Conservation (phyloP, 176 grass and related monocot genomes). For the Ampelocalamus luodianensis region DNA sequence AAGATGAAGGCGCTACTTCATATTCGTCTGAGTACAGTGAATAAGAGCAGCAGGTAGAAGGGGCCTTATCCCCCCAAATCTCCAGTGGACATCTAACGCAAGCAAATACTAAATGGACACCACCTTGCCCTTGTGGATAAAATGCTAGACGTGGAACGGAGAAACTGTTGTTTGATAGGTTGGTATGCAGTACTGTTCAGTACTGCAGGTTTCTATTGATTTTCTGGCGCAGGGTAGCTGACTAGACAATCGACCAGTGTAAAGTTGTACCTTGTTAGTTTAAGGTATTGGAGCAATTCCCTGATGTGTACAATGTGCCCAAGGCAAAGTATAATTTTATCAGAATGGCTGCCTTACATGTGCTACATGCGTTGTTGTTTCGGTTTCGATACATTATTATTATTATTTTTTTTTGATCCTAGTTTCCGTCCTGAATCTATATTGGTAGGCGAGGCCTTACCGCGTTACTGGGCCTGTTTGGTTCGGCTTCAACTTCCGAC, state of each 20-base stretch:
- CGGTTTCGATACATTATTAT: not conserved
- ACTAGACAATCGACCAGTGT: constrained; percentile 7
- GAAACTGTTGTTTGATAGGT: constrained; percentile 16
- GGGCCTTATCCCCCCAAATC: not conserved
- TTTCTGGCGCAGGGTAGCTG: constrained; percentile 9
- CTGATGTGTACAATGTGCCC: constrained; percentile 25
- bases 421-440: not conserved
- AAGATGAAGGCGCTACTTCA: constrained; percentile 60
- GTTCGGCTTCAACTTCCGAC: too few species aligned
- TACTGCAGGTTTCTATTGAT: constrained; percentile 34
- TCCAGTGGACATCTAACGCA: not conserved
- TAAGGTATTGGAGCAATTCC: constrained; percentile 24
- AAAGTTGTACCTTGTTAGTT: constrained; percentile 29
- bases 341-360: constrained; percentile 25
- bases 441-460: not conserved
- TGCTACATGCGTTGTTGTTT: not conserved
- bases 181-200: not conserved
- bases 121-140: not conserved
- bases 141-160: constrained; percentile 4
- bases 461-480: not conserved
- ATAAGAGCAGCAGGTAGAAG: constrained; percentile 36
- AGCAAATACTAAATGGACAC: not conserved
- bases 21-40: constrained; percentile 88
- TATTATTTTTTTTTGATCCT: too few species aligned
- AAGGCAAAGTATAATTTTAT: constrained; percentile 35